Conservation (phyloP, 2,329 filamentous ascomycete species). For the Cytospora paraplurivora region DNA sequence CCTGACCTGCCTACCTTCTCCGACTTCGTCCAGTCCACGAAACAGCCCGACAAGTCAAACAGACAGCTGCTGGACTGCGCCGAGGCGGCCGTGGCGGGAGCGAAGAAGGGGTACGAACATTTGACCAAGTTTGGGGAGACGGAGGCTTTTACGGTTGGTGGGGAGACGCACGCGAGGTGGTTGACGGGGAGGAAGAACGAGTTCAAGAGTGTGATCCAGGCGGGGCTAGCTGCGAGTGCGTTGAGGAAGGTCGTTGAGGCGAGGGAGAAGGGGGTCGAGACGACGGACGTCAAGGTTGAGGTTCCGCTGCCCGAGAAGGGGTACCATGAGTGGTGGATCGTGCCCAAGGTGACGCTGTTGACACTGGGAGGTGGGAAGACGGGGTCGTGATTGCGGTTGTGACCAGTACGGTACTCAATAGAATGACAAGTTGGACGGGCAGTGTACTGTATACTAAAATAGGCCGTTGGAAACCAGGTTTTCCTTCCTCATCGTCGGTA, state of each 20-base stretch:
- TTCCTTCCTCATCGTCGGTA: background rate
- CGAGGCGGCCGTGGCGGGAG: constrained; percentile 48
- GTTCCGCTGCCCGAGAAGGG: constrained; percentile 55
- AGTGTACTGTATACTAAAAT: background rate
- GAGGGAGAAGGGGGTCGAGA: constrained; percentile 29
- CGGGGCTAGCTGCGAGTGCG: constrained; percentile 64
- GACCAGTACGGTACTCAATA: background rate
- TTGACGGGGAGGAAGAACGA: constrained; percentile 58
- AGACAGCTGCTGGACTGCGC: constrained; percentile 48
- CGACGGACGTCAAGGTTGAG: constrained; percentile 44
- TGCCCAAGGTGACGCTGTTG: constrained; percentile 49
- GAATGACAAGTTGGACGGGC: background rate
- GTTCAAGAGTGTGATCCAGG: constrained; percentile 70
- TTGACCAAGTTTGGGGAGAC: constrained; percentile 53
- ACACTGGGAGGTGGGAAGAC: constrained; percentile 19
- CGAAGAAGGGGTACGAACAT: constrained; percentile 59
- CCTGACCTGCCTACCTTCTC: constrained; percentile 68
- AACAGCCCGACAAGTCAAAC: constrained; percentile 43
- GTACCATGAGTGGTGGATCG: constrained; percentile 68
- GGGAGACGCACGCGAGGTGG: constrained; percentile 65
- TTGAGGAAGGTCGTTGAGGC: constrained; percentile 58
- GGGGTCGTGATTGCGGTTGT: background rate
- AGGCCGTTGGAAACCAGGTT: background rate
- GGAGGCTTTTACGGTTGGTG: constrained; percentile 52
- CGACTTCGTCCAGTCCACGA: constrained; percentile 54